Percentiles rank a stretch among this genome's conserved stretches.
Conservation (phyloP, 2,329 filamentous ascomycete genomes). For the Phoma sp. region DNA sequence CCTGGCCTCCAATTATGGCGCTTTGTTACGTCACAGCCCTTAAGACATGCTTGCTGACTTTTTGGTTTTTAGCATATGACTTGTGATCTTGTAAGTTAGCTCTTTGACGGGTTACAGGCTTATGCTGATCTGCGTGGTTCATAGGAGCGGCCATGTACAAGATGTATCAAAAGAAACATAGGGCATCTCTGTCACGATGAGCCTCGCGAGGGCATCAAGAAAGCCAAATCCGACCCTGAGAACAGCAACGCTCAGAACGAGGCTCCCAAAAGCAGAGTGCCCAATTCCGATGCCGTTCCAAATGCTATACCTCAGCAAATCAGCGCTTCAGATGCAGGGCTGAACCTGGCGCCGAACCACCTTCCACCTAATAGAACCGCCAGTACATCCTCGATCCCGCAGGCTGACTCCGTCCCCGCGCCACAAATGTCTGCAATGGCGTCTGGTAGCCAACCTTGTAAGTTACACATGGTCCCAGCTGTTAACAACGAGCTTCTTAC, state of each 20-base stretch:
- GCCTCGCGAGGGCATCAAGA: constrained; percentile 83
- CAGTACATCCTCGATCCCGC: constrained; percentile 68
- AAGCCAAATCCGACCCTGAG: constrained; percentile 66
- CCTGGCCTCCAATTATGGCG: constrained; percentile 24
- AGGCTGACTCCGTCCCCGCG: constrained; percentile 72
- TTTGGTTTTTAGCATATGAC: constrained; percentile 56
- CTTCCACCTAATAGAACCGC: constrained; percentile 42
- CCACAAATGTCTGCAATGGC: constrained; percentile 67
- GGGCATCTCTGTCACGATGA: constrained; percentile 98
- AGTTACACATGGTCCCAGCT: constrained; percentile 53
- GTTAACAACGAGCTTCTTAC: constrained; percentile 26
- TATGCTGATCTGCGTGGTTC: constrained; percentile 45
- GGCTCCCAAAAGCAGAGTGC: constrained; percentile 35
- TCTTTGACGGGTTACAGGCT: constrained; percentile 22
- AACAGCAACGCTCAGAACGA: constrained; percentile 41
- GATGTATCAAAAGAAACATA: constrained; percentile 98
- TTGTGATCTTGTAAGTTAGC: constrained; percentile 55
- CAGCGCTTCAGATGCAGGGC: constrained; percentile 45
- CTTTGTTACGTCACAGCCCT: constrained; percentile 15
- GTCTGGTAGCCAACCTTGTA: constrained; percentile 76
- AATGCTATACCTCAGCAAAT: constrained; percentile 37
- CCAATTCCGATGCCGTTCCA: constrained; percentile 36
- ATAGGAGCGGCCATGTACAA: constrained; percentile 92
- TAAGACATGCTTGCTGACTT: constrained; percentile 43
- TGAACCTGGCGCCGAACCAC: constrained; percentile 46